phyloP scores from a whole-genome alignment of 257 asterid species.

The Nicotiana undulata region DNA sequence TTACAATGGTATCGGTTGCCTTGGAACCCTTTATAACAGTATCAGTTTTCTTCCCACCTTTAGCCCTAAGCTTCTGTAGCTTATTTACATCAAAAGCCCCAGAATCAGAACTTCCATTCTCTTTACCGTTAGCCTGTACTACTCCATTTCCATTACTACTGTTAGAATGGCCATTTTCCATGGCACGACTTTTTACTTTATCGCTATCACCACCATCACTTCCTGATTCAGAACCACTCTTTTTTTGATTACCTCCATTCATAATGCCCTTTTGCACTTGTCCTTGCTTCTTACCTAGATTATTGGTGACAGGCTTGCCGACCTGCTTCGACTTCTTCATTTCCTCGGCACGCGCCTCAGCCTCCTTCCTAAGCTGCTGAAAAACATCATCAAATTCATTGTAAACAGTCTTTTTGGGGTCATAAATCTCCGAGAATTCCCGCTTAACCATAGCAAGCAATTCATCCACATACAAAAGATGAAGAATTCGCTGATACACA shows the following conservation, averaged over 20 bases:
- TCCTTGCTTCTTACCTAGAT: constrained; percentile 65
- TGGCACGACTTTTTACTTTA: constrained; percentile 24
- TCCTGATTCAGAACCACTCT: constrained; percentile 60
- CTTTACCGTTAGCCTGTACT: constrained; percentile 47
- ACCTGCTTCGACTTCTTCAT: constrained; percentile 74
- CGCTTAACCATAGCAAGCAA: constrained; percentile 82
- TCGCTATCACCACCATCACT: constrained; percentile 50
- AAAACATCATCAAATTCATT: constrained; percentile 62
- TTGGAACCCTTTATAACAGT: constrained; percentile 54
- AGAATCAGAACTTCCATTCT: constrained; percentile 44
- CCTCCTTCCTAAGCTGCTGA: constrained; percentile 87
- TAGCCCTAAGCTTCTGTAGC: constrained; percentile 66
- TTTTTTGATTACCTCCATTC: constrained; percentile 74
- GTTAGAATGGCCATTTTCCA: constrained; percentile 48
- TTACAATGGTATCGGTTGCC: constrained; percentile 26
- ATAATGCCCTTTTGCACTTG: constrained; percentile 43
- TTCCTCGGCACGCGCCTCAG: constrained; percentile 90
- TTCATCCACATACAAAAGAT: constrained; percentile 89
- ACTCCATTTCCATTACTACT: constrained; percentile 34
- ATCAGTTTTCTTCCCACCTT: constrained; percentile 67
- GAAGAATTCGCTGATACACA: constrained; percentile 82
- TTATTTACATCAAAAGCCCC: constrained; percentile 89
- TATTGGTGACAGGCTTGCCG: constrained; percentile 42
- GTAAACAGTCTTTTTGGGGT: constrained; percentile 63
- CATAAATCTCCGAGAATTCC: constrained; percentile 66